Percentiles rank a stretch among this genome's conserved stretches.
Evolutionary conservation across 2,329 filamentous ascomycete species (phyloP).

Genomic region (Neonectria neomacrospora): DNA sequence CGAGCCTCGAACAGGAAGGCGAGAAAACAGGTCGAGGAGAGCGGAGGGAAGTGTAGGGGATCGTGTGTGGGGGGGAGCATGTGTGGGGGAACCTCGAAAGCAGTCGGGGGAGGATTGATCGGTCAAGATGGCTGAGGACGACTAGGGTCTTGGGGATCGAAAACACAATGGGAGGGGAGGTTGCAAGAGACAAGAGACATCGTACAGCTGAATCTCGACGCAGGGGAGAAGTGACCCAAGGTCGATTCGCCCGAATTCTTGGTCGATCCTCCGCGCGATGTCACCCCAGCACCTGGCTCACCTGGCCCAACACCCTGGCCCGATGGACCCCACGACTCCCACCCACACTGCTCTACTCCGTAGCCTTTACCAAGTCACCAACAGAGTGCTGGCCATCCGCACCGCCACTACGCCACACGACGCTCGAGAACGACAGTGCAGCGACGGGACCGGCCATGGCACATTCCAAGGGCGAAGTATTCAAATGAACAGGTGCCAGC

Average conservation of each 20-base stretch:
- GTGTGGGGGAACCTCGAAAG: not conserved
- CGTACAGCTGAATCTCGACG: constrained; percentile 29
- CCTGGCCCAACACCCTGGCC: constrained; percentile 35
- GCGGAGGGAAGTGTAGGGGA: constrained; percentile 6
- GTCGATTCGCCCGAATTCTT: constrained; percentile 22
- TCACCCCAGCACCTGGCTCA: constrained; percentile 38
- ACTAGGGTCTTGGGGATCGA: constrained; percentile 36
- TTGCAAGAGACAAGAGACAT: constrained; percentile 40
- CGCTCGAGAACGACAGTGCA: not conserved
- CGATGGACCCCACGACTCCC: constrained; percentile 39
- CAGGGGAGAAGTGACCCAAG: constrained; percentile 36
- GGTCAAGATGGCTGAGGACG: constrained; percentile 29
- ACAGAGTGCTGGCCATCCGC: constrained; percentile 1
- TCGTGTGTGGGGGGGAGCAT: not conserved
- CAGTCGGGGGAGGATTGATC: constrained; percentile 28
- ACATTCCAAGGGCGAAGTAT: not conserved
- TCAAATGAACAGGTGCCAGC: not conserved
- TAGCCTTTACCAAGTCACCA: constrained; percentile 13
- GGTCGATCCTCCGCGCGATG: constrained; percentile 38
- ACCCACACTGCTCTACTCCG: constrained; percentile 24
- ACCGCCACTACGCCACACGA: constrained; percentile 17
- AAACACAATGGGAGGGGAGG: constrained; percentile 10
- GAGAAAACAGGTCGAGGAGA: constrained; percentile 17
- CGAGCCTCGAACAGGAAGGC: constrained; percentile 20
- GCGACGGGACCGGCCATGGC: not conserved